A percentile compares a stretch with the other conserved stretches of the same genome.
phyloP scores from a whole-genome alignment of 129 eudicot species.

The Flaveria sonorensis region DNA sequence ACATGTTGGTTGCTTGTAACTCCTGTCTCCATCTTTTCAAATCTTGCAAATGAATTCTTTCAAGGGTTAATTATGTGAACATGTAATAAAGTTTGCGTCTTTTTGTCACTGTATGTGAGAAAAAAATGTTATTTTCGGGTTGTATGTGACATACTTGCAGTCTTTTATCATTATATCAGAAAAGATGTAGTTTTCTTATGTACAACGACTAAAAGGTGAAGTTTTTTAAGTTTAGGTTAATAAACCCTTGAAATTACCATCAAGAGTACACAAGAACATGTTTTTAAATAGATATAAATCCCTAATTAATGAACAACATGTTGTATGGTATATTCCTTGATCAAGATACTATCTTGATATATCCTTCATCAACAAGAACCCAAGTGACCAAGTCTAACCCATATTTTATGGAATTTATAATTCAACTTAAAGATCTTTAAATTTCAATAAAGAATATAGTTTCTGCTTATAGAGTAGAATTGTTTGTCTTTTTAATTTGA shows the following conservation, averaged over 20 bases:
- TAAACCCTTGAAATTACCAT: not conserved
- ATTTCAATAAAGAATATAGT: not conserved
- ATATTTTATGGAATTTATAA: not conserved
- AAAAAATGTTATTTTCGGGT: not conserved
- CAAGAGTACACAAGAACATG: conserved; percentile 6
- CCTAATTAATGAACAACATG: not conserved
- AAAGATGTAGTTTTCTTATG: not conserved
- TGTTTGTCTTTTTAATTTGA: not conserved
- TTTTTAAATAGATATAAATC: not conserved
- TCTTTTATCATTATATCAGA: not conserved
- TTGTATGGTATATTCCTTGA: not conserved
- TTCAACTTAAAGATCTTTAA: not conserved
- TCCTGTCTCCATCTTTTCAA: conserved; percentile 32
- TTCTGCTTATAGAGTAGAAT: not conserved
- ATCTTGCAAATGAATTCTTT: conserved; percentile 1
- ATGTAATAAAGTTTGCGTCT: not conserved
- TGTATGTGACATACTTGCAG: not conserved
- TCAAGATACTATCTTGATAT: not conserved
- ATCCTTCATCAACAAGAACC: not conserved
- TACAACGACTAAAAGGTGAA: not conserved
- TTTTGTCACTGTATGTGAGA: not conserved
- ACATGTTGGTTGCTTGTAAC: conserved; percentile 21
- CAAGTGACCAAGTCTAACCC: not conserved
- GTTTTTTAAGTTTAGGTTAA: not conserved
- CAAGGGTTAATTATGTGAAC: not conserved